Percentiles rank a stretch among this genome's conserved stretches.
These are phyloP conservation scores for Coriolopsis trogii DNA, from an alignment of 1,284 basidiomycete genomes.

Conservation along the genomic window DNA sequence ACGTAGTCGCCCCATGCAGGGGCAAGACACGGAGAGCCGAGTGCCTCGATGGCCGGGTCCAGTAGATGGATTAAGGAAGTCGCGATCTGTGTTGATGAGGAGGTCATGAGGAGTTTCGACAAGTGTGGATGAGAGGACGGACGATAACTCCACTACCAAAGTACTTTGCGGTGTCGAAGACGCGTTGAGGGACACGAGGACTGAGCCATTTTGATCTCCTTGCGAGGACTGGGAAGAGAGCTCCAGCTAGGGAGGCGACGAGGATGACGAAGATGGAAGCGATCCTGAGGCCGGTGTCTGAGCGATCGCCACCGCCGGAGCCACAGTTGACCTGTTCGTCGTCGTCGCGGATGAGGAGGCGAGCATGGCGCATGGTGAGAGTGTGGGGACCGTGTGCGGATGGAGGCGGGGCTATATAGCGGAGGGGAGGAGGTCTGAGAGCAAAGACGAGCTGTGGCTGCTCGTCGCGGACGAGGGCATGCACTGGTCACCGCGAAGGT, in stretches of 20 bases:
- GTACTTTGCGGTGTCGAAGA: slow-evolving; percentile 91
- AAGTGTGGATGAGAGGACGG: slow-evolving; percentile 34
- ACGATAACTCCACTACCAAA: slow-evolving; percentile 95
- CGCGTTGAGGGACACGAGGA: slow-evolving; percentile 53
- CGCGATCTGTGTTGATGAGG: slow-evolving; percentile 74
- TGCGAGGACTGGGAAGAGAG: slow-evolving; percentile 84
- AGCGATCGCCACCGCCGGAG: slow-evolving; percentile 17
- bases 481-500: slow-evolving; percentile 25
- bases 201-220: slow-evolving; percentile 56
- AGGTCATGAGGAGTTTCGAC: background rate
- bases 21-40: slow-evolving; percentile 75
- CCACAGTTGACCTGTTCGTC: slow-evolving; percentile 15
- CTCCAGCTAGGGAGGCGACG: slow-evolving; percentile 65
- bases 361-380: slow-evolving; percentile 14
- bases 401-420: slow-evolving; percentile 4
- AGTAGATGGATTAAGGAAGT: slow-evolving; percentile 92
- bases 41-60: slow-evolving; percentile 71
- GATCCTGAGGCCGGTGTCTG: slow-evolving; percentile 60
- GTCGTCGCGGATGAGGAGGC: slow-evolving; percentile 14
- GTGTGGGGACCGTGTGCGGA: background rate
- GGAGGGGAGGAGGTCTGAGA: background rate
- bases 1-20: slow-evolving; percentile 78
- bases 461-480: too few relatives aligned
- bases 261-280: slow-evolving; percentile 91
- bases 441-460: too few relatives aligned